Base-by-base conservation (phyloP, 768 basidiomycete genomes). In the Lactarius psammicola region DNA sequence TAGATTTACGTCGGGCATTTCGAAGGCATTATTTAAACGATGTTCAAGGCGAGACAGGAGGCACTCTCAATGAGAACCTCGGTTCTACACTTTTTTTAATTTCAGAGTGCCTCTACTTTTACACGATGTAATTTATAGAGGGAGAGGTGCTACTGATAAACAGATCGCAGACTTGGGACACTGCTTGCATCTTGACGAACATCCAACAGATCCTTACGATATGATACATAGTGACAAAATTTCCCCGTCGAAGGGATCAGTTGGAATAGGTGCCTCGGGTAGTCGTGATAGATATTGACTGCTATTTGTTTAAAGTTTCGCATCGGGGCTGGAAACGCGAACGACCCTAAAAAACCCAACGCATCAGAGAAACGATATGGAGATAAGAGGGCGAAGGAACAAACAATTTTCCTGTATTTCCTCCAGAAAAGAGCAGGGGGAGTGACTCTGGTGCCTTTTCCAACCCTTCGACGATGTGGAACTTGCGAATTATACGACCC, bases 361-460 rank as follows among this genome's bases (percentile, higher is more conserved):
- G 23, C n/a, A 31, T 65, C 42, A 65, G 64, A 34, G 18, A 23
- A 57, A 18, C 20, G 8, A 54, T 26, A 23, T 23, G 33, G 49
- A 56, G 3, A 31, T 2, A 31, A 31, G 11, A 55, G 42, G 44
- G 11, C 30, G 38, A 20, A 33, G 7, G 15, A 3, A 77, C 79
- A n/a, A 67, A 80, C 81, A 94, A 72, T 78, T 95, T 94, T 46
- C 92, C 93, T 0, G 82, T 87, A 72, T 94, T 94, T 2, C 80
- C 88, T 28, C 93, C 92, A 13, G 76, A 82, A 77, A 86, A 95
- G 9, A 95, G 76, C 79, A 92, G 74, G 0, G 82, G 84, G 51
- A 94, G 75, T n/a, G 88, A 83, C n/a, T 78, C 78, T 1, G 90
- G 89, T 20, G 90, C 89, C 60, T 87, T 84, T 69, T 90, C 85